A percentile compares a stretch with the other conserved stretches of the same genome.
Conservation (phyloP, 192 early-diverging fungal species). For the Lunasporangiospora selenospora region DNA sequence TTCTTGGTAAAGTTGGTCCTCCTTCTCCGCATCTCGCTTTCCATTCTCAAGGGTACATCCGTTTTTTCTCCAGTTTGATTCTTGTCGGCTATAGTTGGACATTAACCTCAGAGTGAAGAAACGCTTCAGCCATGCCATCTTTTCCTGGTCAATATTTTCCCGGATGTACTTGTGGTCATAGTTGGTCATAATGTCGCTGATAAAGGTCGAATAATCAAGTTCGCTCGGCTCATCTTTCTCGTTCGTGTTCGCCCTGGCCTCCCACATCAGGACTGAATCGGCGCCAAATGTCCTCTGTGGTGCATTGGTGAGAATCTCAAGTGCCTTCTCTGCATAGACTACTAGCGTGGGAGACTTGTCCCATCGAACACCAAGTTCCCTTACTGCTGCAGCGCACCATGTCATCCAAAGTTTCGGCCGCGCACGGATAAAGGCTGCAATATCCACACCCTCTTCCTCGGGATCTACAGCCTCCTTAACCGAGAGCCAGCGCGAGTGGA, state of each 20-base stretch:
- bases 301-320: slow-evolving; percentile 7
- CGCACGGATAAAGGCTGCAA: slow-evolving; percentile 14
- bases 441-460: slow-evolving; percentile 10
- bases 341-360: slow-evolving; percentile 30
- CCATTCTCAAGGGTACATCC: slow-evolving; percentile 12
- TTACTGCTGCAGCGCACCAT: background rate
- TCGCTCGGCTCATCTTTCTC: background rate
- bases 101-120: slow-evolving; percentile 11
- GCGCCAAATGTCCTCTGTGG: slow-evolving; percentile 5
- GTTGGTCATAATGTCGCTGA: slow-evolving; percentile 1
- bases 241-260: too few species aligned
- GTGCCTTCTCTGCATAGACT: slow-evolving; percentile 4
- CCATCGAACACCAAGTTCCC: slow-evolving; percentile 34
- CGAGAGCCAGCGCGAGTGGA: slow-evolving; percentile 23
- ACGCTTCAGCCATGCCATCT: slow-evolving; percentile 9
- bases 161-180: slow-evolving; percentile 9
- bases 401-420: slow-evolving; percentile 5
- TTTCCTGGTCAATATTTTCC: slow-evolving; percentile 10
- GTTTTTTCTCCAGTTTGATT: background rate
- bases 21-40: slow-evolving; percentile 14
- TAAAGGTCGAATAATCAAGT: background rate
- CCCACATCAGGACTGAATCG: slow-evolving; percentile 26
- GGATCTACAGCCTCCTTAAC: slow-evolving; percentile 21
- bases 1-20: slow-evolving; percentile 6
- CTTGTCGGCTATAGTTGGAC: slow-evolving; percentile 5